Evolutionary conservation across 768 basidiomycete genomes (phyloP).

Genomic region (Dioszegia aurantiaca): DNA sequence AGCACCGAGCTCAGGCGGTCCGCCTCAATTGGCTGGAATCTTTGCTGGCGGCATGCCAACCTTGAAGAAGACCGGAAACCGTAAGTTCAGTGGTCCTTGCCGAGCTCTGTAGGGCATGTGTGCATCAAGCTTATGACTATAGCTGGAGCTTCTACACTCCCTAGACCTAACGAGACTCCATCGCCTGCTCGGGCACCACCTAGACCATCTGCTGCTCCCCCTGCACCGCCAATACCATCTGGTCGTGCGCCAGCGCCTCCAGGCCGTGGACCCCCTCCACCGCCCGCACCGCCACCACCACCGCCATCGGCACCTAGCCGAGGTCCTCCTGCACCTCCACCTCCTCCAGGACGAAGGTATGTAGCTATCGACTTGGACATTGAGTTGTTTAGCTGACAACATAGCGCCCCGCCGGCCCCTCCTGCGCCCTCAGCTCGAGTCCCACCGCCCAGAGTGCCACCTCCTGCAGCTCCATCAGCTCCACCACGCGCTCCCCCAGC

Average conservation of each 20-base stretch:
- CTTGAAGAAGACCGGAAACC: conserved; percentile 70
- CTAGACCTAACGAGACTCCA: conserved; percentile 38
- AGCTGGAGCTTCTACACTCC: conserved; percentile 61
- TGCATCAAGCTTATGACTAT: conserved; percentile 46
- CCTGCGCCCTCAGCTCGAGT: conserved; percentile 4
- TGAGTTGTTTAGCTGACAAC: too few species aligned
- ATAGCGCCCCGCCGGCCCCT: conserved; percentile 10
- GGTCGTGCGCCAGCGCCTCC: conserved; percentile 49
- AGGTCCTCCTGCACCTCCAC: conserved; percentile 19
- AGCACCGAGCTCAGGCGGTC: conserved; percentile 52
- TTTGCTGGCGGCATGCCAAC: conserved; percentile 93
- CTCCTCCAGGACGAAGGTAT: conserved; percentile 22
- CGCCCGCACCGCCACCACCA: conserved; percentile 41
- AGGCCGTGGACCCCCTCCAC: conserved; percentile 44
- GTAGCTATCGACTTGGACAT: too few species aligned
- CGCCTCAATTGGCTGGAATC: conserved; percentile 74
- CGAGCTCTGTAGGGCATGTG: conserved; percentile 8
- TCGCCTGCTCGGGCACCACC: conserved; percentile 51
- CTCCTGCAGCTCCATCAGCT: conserved; percentile 36
- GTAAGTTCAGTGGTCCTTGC: conserved; percentile 16
- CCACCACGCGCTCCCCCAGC: conserved; percentile 25
- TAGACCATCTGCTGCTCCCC: conserved; percentile 26
- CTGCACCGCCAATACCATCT: conserved; percentile 43
- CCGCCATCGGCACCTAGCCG: conserved; percentile 21
- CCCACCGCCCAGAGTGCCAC: conserved; percentile 6